Percentiles rank a stretch among this genome's conserved stretches.
These are phyloP conservation scores for Clonostachys rhizophaga DNA, from an alignment of 2,329 filamentous ascomycete genomes.

Conservation along the genomic window DNA sequence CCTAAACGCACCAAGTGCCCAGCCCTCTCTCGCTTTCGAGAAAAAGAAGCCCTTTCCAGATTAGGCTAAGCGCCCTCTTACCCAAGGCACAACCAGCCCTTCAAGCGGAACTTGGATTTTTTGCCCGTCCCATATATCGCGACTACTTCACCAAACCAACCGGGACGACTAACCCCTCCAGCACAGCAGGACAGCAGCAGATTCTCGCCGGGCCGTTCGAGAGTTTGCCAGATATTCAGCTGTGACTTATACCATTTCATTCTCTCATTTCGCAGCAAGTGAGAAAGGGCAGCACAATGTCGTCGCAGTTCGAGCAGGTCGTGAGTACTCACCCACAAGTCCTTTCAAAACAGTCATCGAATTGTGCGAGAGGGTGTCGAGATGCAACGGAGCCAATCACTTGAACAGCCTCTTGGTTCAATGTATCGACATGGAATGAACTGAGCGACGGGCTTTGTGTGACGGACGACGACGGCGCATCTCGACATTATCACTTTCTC, in stretches of 20 bases:
- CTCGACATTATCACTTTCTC: not conserved
- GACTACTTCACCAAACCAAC: slow-evolving; percentile 29
- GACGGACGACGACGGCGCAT: not conserved
- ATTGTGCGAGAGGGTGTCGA: no score
- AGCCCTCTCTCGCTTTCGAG: slow-evolving; percentile 27
- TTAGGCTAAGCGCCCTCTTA: slow-evolving; percentile 17
- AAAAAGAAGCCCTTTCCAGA: slow-evolving; percentile 17
- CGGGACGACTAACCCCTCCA: slow-evolving; percentile 32
- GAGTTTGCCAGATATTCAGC: slow-evolving; percentile 27
- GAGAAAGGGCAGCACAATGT: slow-evolving; percentile 49
- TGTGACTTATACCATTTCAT: slow-evolving; percentile 21
- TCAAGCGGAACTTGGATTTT: slow-evolving; percentile 33
- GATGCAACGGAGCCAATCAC: no score
- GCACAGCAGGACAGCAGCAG: slow-evolving; percentile 23
- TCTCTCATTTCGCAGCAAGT: slow-evolving; percentile 11
- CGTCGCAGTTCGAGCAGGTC: slow-evolving; percentile 61
- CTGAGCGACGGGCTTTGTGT: no score
- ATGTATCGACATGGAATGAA: no score
- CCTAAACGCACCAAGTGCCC: slow-evolving; percentile 17
- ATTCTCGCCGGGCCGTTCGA: slow-evolving; percentile 31
- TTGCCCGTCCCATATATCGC: slow-evolving; percentile 30
- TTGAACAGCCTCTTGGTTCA: no score
- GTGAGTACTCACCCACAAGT: slow-evolving; percentile 44
- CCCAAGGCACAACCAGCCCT: slow-evolving; percentile 32
- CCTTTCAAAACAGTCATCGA: no score